Percentiles rank a stretch among this genome's conserved stretches.
These are phyloP conservation scores for Jamesozyma piceae DNA, from an alignment of 805 yeast genomes.

Conservation along the genomic window DNA sequence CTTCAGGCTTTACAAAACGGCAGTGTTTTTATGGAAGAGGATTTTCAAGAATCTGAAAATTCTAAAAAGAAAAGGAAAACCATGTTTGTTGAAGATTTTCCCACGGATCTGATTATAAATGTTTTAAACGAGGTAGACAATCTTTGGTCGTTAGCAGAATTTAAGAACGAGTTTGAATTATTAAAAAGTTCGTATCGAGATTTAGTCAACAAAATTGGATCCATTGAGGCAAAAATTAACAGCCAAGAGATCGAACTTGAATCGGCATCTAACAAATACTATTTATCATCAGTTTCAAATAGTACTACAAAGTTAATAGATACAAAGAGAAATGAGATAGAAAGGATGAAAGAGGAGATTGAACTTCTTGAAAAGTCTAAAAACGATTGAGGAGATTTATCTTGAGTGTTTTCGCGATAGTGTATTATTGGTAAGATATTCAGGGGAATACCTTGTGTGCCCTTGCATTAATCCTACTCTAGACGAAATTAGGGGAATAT, in stretches of 20 bases:
- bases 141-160: constrained; percentile 32
- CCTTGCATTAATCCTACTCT: no score
- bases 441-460: no score
- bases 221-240: constrained; percentile 19
- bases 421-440: not conserved
- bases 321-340: constrained; percentile 40
- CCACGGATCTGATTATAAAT: constrained; percentile 19
- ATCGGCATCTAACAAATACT: constrained; percentile 6
- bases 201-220: constrained; percentile 32
- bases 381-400: not conserved
- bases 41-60: constrained; percentile 18
- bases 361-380: constrained; percentile 2
- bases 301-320: constrained; percentile 34
- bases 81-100: constrained; percentile 33
- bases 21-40: constrained; percentile 32
- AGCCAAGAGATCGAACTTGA: constrained; percentile 25
- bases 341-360: constrained; percentile 34
- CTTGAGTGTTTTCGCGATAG: not conserved
- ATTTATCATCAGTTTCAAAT: constrained; percentile 6
- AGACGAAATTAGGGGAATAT: not conserved
- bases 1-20: constrained; percentile 36
- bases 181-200: constrained; percentile 37
- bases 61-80: constrained; percentile 23
- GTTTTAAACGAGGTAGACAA: constrained; percentile 29
- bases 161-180: constrained; percentile 36